These are phyloP conservation scores for Scheffersomyces cryptocercus DNA, from an alignment of 1,139 yeast species.

Conservation along the genomic window DNA sequence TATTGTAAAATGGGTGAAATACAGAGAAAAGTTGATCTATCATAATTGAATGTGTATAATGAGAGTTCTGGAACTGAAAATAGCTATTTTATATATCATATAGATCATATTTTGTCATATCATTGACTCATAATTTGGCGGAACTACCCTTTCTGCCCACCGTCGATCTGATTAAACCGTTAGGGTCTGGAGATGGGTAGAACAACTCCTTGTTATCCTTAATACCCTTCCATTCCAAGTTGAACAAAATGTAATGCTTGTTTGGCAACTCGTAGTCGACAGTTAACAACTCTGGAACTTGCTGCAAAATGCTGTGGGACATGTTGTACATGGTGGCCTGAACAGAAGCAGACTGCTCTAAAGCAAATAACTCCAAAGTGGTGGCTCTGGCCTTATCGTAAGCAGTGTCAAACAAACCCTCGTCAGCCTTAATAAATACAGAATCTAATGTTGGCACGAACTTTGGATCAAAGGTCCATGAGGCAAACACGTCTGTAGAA, in stretches of 20 bases:
- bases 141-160: slow-evolving; percentile 59
- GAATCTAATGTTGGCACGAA: slow-evolving; percentile 49
- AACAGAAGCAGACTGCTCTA: slow-evolving; percentile 85
- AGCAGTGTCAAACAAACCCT: slow-evolving; percentile 65
- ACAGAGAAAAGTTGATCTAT: no score
- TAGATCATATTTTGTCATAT: no score
- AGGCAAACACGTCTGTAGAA: slow-evolving; percentile 81
- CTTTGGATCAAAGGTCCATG: slow-evolving; percentile 66
- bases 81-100: background rate
- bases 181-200: slow-evolving; percentile 91
- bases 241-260: slow-evolving; percentile 82
- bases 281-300: slow-evolving; percentile 54
- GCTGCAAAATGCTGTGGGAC: slow-evolving; percentile 68
- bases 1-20: no score
- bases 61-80: no score
- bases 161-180: slow-evolving; percentile 84
- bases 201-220: slow-evolving; percentile 77
- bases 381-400: slow-evolving; percentile 61
- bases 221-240: slow-evolving; percentile 82
- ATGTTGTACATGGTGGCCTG: slow-evolving; percentile 97
- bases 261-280: slow-evolving; percentile 83
- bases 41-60: no score
- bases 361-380: slow-evolving; percentile 77
- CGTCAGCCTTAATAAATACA: slow-evolving; percentile 52
- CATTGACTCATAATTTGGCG: slow-evolving; percentile 39